phyloP scores from a whole-genome alignment of 2,329 filamentous ascomycete species.

The Fusarium sp. region DNA sequence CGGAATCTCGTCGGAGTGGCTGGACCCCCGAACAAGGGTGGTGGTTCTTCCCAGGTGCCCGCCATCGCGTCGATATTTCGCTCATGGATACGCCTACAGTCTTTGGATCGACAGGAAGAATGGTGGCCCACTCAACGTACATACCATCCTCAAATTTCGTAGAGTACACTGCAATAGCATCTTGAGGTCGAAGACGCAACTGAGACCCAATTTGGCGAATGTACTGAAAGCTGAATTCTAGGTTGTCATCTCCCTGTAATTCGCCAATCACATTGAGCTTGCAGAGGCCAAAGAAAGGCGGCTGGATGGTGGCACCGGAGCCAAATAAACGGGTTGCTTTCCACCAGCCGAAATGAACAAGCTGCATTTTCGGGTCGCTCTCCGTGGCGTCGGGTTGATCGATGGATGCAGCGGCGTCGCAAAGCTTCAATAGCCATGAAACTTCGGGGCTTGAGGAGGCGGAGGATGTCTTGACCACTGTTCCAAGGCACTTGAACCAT shows the following conservation, averaged over 20 bases:
- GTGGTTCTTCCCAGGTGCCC: constrained; percentile 9
- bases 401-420: constrained; percentile 3
- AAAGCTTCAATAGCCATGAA: constrained; percentile 10
- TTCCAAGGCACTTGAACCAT: constrained; percentile 4
- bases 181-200: not conserved
- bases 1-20: constrained; percentile 2
- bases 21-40: not conserved
- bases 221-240: constrained; percentile 7
- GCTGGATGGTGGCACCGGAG: not conserved
- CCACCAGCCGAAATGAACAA: constrained; percentile 13
- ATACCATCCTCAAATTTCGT: not conserved
- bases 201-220: constrained; percentile 6
- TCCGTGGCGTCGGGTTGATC: not conserved
- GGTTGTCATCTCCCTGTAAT: constrained; percentile 4
- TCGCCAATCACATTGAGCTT: constrained; percentile 1
- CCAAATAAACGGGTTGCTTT: constrained; percentile 14
- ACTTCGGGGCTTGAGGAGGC: constrained; percentile 4
- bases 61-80: not conserved
- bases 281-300: constrained; percentile 16
- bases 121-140: constrained; percentile 13
- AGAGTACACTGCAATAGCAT: constrained; percentile 9
- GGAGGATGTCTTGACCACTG: constrained; percentile 6
- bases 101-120: not conserved
- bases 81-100: not conserved
- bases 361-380: constrained; percentile 8